Evolutionary conservation across 179 eudicot species (phyloP), one percentile per base, ranked within the genome.

Genomic region (Beta corolliflora): DNA sequence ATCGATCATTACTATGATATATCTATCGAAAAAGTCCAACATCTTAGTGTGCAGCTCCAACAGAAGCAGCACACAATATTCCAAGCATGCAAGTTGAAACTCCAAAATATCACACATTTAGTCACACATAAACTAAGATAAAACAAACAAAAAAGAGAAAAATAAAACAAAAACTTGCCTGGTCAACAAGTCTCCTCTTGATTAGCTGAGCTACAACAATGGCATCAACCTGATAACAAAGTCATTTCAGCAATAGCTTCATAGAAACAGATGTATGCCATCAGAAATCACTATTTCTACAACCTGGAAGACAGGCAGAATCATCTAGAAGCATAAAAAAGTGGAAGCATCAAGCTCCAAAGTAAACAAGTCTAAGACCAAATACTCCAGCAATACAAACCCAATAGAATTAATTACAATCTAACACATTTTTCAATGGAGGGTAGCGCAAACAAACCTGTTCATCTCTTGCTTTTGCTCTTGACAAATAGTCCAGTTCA

Each of bases 401-500:
- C 3, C 71, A 79, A 72, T 54, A 7, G 21, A 3, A 74, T 19
- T 31, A 60, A 69, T 31, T 31, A 73, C 60, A 53, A 18, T 64
- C 73, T 23, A 11, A 73, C 53, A 59, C 11, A 71, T 50, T 45
- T 5, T 13, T 36, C 3, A 23, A 29, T 58, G 66, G 52, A 61
- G 53, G 48, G 54, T 10, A 60, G 64, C 13, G 23, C 13, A 73
- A 60, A 78, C 66, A 25, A 64, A 92, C 98, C 90, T 91, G 89
- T 79, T 94, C 97, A 4, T 91, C 94, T 81, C 86, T 89, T 23
- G 88, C 82, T 77, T 91, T 85, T 58, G 83, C 91, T 79, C 83
- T 92, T 79, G 92, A 88, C 67, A 90, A 89, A 84, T 91, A 94
- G 88, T 96, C 99, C 85, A 96, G 77, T 81, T 96, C 99, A 46